Evolutionary conservation across 2,329 filamentous ascomycete species (phyloP), one percentile per base, ranked within the genome.

Genomic region (Teratosphaeria viscida): DNA sequence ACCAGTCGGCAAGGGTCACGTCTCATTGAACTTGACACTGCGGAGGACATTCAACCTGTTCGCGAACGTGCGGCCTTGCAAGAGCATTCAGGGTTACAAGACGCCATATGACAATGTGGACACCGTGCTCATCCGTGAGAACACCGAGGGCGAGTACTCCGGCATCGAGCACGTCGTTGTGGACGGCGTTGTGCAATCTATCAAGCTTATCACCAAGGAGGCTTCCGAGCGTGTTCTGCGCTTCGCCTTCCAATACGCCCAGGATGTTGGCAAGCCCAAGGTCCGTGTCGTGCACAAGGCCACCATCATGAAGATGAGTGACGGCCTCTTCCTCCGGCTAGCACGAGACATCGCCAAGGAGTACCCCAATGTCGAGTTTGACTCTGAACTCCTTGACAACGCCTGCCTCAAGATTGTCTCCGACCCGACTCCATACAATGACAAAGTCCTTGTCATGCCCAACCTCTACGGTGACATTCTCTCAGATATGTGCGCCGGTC

Each of bases 391-490:
- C 67, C 88, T 99, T 70, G 94, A 99, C 84, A 99, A 99, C 84
- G 94, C 92, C 70, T 99, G 94, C 85, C 81, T 99, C 74, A 96
- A 96, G 85, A 96, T 97, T 83, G 90, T 95, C 68, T 96, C 91
- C 68, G 92, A 99, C 80, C 94, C 94, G 57, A 80, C 86, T 58
- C 92, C 92, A 60, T 99, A 97, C 85, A 96, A 96, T 82, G 92
- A 96, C 85, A 96, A 96, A 85, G 92, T 99, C 61, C 86, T 99
- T 60, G 94, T 99, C 78, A 87, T 86, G 81, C 94, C 94, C 77
- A 99, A 99, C 84, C 83, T 97, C 71, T 99, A 97, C 82, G 94
- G 94, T 78, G 94, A 97, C 80, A 99, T 99, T 83, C 85, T 99
- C 67, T 97, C 92, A 73, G 94, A 99, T 78, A 96, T 97, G 90